A percentile compares a stretch with the other conserved stretches of the same genome.
phyloP scores from a whole-genome alignment of 140 eudicot genomes.

The Cichorium intybus region DNA sequence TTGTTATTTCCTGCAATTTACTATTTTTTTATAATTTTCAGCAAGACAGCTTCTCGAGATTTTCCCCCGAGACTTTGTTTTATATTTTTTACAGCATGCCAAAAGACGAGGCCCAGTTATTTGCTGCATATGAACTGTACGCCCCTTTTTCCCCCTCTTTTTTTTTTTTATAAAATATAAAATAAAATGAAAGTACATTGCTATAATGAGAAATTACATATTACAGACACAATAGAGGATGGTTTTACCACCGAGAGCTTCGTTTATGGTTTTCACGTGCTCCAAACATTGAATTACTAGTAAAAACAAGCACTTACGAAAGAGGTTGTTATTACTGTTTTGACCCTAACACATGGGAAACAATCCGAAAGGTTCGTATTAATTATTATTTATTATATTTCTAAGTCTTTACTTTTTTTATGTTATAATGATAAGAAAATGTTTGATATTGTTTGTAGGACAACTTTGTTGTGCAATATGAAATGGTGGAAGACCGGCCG shows the following conservation, averaged over 20 bases:
- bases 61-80: slow-evolving; percentile 66
- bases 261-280: slow-evolving; percentile 67
- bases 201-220: background rate
- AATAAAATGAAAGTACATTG: background rate
- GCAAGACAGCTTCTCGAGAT: slow-evolving; percentile 70
- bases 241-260: slow-evolving; percentile 75
- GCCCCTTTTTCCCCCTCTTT: background rate
- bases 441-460: slow-evolving; percentile 54
- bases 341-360: slow-evolving; percentile 85
- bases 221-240: slow-evolving; percentile 73
- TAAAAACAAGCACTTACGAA: slow-evolving; percentile 61
- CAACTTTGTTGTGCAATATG: slow-evolving; percentile 77
- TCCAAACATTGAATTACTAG: slow-evolving; percentile 63
- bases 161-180: background rate
- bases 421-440: too few species aligned
- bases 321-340: slow-evolving; percentile 78
- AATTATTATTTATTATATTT: background rate
- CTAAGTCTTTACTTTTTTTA: background rate
- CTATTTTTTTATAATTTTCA: slow-evolving; percentile 36
- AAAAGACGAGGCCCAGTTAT: slow-evolving; percentile 83
- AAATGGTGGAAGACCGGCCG: slow-evolving; percentile 82
- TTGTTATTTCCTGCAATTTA: too few species aligned
- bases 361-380: slow-evolving; percentile 58
- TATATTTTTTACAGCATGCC: slow-evolving; percentile 94
- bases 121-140: slow-evolving; percentile 84